Percentiles rank a stretch among this genome's conserved stretches.
phyloP scores from a whole-genome alignment of 1,284 basidiomycete genomes.

The Marasmius fiardii region DNA sequence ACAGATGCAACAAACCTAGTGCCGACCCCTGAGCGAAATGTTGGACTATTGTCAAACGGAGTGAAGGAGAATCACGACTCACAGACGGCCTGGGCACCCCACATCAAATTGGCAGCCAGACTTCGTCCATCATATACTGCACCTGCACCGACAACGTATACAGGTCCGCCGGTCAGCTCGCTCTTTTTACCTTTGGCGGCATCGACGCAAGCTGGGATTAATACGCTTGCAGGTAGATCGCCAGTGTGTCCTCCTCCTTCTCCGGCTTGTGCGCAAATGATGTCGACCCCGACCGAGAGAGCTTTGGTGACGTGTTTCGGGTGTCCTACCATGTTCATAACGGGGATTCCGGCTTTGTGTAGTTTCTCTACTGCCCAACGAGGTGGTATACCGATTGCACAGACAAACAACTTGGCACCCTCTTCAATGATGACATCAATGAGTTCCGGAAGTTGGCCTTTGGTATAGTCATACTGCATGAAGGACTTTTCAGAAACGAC shows the following conservation, averaged over 20 bases:
- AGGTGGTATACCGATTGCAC: conserved; percentile 83
- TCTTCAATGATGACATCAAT: conserved; percentile 88
- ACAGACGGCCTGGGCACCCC: conserved; percentile 80
- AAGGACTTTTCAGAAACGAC: background rate
- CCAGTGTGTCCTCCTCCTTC: conserved; percentile 87
- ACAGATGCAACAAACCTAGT: conserved; percentile 84
- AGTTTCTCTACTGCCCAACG: conserved; percentile 73
- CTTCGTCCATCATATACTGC: conserved; percentile 84
- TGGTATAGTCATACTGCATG: conserved; percentile 72
- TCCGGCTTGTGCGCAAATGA: conserved; percentile 87
- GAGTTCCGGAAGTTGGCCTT: conserved; percentile 73
- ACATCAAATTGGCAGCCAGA: conserved; percentile 79
- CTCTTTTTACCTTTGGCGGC: conserved; percentile 70
- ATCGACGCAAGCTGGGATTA: conserved; percentile 87
- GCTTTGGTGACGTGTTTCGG: conserved; percentile 85
- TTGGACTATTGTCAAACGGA: conserved; percentile 2
- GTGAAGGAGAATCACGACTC: conserved; percentile 40
- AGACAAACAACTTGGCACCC: conserved; percentile 80
- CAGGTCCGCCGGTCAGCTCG: conserved; percentile 73
- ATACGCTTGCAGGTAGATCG: conserved; percentile 53
- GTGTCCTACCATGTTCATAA: conserved; percentile 93
- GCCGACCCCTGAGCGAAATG: conserved; percentile 52
- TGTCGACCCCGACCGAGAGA: conserved; percentile 75
- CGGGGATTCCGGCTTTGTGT: conserved; percentile 75
- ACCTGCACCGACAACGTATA: conserved; percentile 84